These are phyloP conservation scores for Diplogelasinospora grovesii DNA, from an alignment of 495 filamentous ascomycete genomes.

Conservation along the genomic window DNA sequence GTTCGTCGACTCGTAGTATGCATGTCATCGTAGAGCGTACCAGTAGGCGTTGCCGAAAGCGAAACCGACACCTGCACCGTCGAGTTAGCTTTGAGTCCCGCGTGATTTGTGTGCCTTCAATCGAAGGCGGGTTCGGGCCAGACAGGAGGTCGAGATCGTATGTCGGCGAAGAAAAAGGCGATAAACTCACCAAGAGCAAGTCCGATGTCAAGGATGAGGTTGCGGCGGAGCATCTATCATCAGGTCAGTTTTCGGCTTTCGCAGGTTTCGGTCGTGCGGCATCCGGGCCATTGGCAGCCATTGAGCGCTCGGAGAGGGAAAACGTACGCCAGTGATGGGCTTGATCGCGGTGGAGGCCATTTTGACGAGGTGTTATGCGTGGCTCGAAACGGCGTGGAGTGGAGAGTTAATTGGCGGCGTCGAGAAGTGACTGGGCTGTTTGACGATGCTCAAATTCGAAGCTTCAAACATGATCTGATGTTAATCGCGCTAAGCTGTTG, in stretches of 20 bases:
- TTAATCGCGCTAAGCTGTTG: slow-evolving; percentile 9
- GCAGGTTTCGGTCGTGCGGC: neutral
- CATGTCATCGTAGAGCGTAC: slow-evolving; percentile 25
- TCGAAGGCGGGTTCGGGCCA: no score
- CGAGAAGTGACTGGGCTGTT: slow-evolving; percentile 19
- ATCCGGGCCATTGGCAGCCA: slow-evolving; percentile 13
- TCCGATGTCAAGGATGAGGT: slow-evolving; percentile 39
- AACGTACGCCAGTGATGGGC: slow-evolving; percentile 23
- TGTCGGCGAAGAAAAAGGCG: no score
- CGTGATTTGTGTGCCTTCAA: no score
- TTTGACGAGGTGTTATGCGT: slow-evolving; percentile 17
- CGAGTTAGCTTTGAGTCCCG: no score
- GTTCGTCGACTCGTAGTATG: neutral
- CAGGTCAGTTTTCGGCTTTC: slow-evolving; percentile 13
- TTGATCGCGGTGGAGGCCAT: slow-evolving; percentile 36
- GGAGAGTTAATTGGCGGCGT: slow-evolving; percentile 13
- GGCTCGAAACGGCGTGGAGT: slow-evolving; percentile 9
- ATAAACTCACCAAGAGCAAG: slow-evolving; percentile 37
- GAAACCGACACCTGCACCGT: slow-evolving; percentile 34
- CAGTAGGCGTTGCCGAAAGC: slow-evolving; percentile 39
- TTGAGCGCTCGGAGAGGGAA: slow-evolving; percentile 1
- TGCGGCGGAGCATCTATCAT: slow-evolving; percentile 44
- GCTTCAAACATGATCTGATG: slow-evolving; percentile 25
- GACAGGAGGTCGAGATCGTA: no score
- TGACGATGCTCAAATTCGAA: slow-evolving; percentile 20